These are phyloP conservation scores for Scheffersomyces amazonensis DNA, from an alignment of 805 yeast species.

Conservation along the genomic window DNA sequence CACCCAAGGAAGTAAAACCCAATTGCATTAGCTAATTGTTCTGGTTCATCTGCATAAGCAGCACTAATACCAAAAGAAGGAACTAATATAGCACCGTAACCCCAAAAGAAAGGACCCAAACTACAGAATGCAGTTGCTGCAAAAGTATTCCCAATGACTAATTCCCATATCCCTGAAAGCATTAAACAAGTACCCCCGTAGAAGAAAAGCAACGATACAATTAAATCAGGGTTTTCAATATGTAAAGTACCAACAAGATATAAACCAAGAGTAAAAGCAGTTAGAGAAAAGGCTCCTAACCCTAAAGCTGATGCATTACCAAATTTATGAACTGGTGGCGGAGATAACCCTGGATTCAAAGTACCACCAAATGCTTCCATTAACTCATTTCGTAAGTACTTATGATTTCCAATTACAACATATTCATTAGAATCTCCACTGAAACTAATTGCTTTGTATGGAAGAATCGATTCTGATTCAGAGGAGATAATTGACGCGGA, in stretches of 20 bases:
- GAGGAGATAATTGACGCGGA: neutral
- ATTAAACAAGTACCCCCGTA: slow-evolving; percentile 65
- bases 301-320: slow-evolving; percentile 73
- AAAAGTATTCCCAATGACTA: slow-evolving; percentile 62
- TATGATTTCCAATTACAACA: slow-evolving; percentile 30
- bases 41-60: slow-evolving; percentile 32
- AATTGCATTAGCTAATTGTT: slow-evolving; percentile 44
- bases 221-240: slow-evolving; percentile 48
- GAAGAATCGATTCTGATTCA: slow-evolving; percentile 8
- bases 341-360: slow-evolving; percentile 32
- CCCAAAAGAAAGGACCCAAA: slow-evolving; percentile 41
- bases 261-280: slow-evolving; percentile 61
- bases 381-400: slow-evolving; percentile 35
- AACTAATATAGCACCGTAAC: slow-evolving; percentile 28
- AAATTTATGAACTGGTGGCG: slow-evolving; percentile 51
- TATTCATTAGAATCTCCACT: slow-evolving; percentile 34
- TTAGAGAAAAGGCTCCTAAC: slow-evolving; percentile 57
- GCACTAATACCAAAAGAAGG: slow-evolving; percentile 29
- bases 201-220: slow-evolving; percentile 58
- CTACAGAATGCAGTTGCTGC: slow-evolving; percentile 64
- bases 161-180: slow-evolving; percentile 68
- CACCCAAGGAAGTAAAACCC: slow-evolving; percentile 63
- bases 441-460: slow-evolving; percentile 18
- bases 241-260: slow-evolving; percentile 57
- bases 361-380: slow-evolving; percentile 40